Evolutionary conservation across 2,329 filamentous ascomycete genomes (phyloP), one percentile per base, ranked within the genome.

Genomic region (Pyricularia pennisetigena): DNA sequence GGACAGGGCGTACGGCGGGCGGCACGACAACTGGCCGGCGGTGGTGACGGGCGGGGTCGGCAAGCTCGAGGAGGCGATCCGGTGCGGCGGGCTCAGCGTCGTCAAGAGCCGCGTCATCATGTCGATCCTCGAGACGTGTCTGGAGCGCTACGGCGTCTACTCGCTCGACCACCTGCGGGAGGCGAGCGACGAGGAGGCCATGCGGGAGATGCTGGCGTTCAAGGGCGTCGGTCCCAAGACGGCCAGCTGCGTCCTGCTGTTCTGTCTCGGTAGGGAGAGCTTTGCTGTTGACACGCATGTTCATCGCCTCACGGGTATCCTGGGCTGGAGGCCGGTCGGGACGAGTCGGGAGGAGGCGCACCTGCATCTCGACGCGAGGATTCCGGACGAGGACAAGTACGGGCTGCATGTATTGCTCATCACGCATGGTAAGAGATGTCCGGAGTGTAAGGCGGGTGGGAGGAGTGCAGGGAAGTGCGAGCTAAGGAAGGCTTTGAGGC

Each of bases 81-180:
- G 87, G 72, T 78, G 80, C 8, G 91, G 91, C 10, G 93, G 93
- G 0, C 80, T 94, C 2, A 89, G 87, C 2, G 83, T 85, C n/a
- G 82, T 82, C 20, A 95, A 94, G 77, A 88, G 87, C 69, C 88
- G 84, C 67, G 82, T 89, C 71, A 92, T 96, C 74, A 93, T 94
- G 75, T 78, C 79, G 20, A 92, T 92, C 49, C 81, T 96, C 9
- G 85, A 92, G 67, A 88, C 77, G 89, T 93, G 0, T 87, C 16
- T 16, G 59, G 26, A 23, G 59, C 59, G 59, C 4, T 28, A 62
- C 24, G 59, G 59, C 10, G 26, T 77, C 81, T 2, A 80, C 4
- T 82, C 83, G 0, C 78, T 87, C 23, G 82, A 87, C 68, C 78
- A 86, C 73, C 75, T 87, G 57, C 81, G 81, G 32, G 76, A 75